Percentiles rank a stretch among this genome's conserved stretches.
These are phyloP conservation scores for Cyberlindnera nakhonratchasimensis DNA, from an alignment of 805 yeast genomes.

Conservation along the genomic window DNA sequence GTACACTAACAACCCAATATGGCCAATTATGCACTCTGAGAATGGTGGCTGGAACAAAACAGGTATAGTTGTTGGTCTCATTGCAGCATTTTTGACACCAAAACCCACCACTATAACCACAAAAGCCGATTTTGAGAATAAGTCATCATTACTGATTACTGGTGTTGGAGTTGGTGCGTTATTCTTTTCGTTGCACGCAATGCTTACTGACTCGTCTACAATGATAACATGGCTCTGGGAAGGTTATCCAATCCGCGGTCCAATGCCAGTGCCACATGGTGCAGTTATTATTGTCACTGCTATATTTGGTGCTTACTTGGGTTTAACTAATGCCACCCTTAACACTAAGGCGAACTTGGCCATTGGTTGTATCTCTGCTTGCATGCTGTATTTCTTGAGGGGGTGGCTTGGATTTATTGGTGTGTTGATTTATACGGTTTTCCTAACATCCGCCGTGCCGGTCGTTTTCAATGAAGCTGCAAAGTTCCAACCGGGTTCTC, in stretches of 20 bases:
- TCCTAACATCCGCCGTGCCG: slow-evolving; percentile 64
- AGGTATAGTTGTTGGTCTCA: slow-evolving; percentile 62
- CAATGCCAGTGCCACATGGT: slow-evolving; percentile 82
- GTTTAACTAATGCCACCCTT: slow-evolving; percentile 27
- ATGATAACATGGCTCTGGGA: slow-evolving; percentile 95
- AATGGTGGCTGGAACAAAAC: slow-evolving; percentile 84
- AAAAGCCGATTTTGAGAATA: neutral
- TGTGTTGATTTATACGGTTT: slow-evolving; percentile 62
- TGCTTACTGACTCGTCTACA: slow-evolving; percentile 80
- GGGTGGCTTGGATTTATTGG: slow-evolving; percentile 80
- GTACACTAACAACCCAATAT: slow-evolving; percentile 87
- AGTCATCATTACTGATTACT: slow-evolving; percentile 45
- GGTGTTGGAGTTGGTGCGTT: slow-evolving; percentile 74
- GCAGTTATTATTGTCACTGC: slow-evolving; percentile 58
- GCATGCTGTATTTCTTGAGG: slow-evolving; percentile 43
- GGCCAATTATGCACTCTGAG: slow-evolving; percentile 87
- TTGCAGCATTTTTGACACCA: slow-evolving; percentile 64
- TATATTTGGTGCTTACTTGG: slow-evolving; percentile 52
- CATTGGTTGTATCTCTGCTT: slow-evolving; percentile 40
- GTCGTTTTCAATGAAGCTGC: slow-evolving; percentile 54
- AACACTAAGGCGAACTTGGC: slow-evolving; percentile 36
- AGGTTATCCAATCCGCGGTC: slow-evolving; percentile 84
- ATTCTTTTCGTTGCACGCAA: slow-evolving; percentile 67
- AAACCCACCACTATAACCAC: slow-evolving; percentile 4
- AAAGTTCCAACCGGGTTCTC: slow-evolving; percentile 51